Base-by-base conservation (phyloP, 2,329 filamentous ascomycete species). In the Trichoderma cornu-damae region DNA sequence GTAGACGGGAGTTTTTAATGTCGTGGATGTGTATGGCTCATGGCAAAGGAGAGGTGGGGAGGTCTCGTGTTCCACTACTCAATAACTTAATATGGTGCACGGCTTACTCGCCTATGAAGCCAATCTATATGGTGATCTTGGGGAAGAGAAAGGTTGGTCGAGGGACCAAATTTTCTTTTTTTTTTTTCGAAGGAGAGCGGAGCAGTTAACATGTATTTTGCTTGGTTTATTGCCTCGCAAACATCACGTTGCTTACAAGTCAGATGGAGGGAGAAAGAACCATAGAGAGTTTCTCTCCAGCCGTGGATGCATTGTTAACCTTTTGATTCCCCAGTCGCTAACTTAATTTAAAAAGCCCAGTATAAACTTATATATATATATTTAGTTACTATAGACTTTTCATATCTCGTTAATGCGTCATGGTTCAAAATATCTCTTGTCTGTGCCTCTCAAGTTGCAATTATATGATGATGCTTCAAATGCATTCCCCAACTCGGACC, bases 281-380 rank as follows among this genome's bases (percentile, higher is more conserved):
- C 24, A 47, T 37, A 37, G 51, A 46, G 43, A 55, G 32, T 55
- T n/a, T n/a, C n/a, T 55, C 52, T 55, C 52, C 52, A 47, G 52
- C 42, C 52, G 52, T 55, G 52, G 52, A 55, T 55, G 52, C 52
- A 55, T 55, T 55, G 52, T 55, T 55, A 38, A 55, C 52, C 52
- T 55, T 55, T 55, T 55, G 52, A 55, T 55, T 55, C 52, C 52
- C 52, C 52, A 55, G 52, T 55, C 52, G 52, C 52, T 55, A 55
- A 55, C 52, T 55, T 55, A 55, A 55, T 55, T 55, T 55, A 47
- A 51, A 38, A 55, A 54, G 35, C 30, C 42, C 47, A 47, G 52
- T 55, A 55, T 55, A 55, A 55, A 55, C 52, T 37, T 55, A 42
- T 51, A 38, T n/a, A n/a, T n/a, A n/a, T 55, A 42, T 52, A 55